Evolutionary conservation across 108 stramenopile genomes (phyloP), one percentile per base, ranked within the genome.

Genomic region (Mayamaea pseudoterrestris): DNA sequence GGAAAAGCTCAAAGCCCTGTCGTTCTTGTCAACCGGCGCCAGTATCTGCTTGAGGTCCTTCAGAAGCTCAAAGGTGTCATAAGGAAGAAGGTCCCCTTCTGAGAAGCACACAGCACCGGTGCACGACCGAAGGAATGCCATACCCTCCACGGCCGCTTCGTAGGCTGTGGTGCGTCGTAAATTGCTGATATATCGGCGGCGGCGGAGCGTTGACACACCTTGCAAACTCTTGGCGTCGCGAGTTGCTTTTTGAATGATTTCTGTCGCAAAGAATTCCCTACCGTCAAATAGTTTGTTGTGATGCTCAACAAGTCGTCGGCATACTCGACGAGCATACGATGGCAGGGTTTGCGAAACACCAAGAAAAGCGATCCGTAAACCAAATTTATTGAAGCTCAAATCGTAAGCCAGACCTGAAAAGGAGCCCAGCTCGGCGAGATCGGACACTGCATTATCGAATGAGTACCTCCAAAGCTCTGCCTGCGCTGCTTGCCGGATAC

Each of bases 381-480:
- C 84, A 31, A 61, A 69, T 35, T 61, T 50, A 56, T 87, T 87
- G 49, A 76, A 77, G 22, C 73, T 71, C 2, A 79, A 68, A 22
- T 87, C 84, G 46, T 80, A 82, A 0, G 80, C 84, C 26, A 87
- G 59, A 2, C 80, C 80, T n/a, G 58, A 80, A 25, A 71, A 55
- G 29, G 76, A 72, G 5, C 84, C 84, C 0, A 87, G 67, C 36
- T 79, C 84, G 13, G 76, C 76, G 43, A 87, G 53, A 51, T 80
- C 80, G 18, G 60, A 24, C 14, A 86, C 44, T 5, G 75, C 69
- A 20, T 4, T 39, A 50, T 87, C 80, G 55, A 87, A 74, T 14
- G 76, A 74, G 1, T 67, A 37, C 32, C 71, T 60, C 75, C 77
- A 87, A 0, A 87, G 66, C 60, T 87, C 72, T 1, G 65, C 70